Base-by-base conservation (phyloP, 352 stramenopile species). In the Chrysophaeum taylorii region DNA sequence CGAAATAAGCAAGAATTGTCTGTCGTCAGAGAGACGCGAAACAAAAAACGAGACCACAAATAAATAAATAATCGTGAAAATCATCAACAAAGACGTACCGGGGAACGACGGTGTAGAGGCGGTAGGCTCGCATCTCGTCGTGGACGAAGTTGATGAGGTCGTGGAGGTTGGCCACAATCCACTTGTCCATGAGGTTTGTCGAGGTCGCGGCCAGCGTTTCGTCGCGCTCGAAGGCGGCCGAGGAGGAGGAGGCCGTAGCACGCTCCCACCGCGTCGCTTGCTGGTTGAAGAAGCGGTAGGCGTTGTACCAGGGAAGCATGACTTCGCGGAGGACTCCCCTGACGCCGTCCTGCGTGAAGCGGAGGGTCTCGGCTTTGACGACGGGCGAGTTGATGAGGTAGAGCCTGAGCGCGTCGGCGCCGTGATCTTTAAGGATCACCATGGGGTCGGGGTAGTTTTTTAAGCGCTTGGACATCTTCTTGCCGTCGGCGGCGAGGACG, bases 331-430 rank as follows among this genome's bases (percentile, higher is more conserved):
- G 90, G 36, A 98, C 93, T 68, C 92, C 89, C 71, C 97, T 82
- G 16, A 99, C 95, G 64, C 95, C 95, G 15, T 82, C 75, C 57
- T 97, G 88, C 73, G 95, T 84, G 81, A 99, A 99, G 64, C 95
- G 95, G 0, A 99, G 79, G 29, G 93, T 90, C 80, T 99, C 95
- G 15, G 94, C 95, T 54, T 95, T 92, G 68, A 99, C 96, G n/a
- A 98, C 94, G 2, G 96, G 96, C 64, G 93, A 98, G 83, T 98
- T 98, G 83, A 99, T 99, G 63, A 99, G 86, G 84, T 99, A 99
- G 76, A 99, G 88, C 73, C 96, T 85, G 73, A 99, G 81, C 0
- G 96, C 94, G 81, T 99, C 96, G 25, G 96, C 94, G 45, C 96
- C 96, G 77, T 98, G 98, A 72, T 94, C 95, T 50, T 93, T 78